Base-by-base conservation (phyloP, 495 filamentous ascomycete genomes). In the Hyaloscypha hepaticicola region DNA sequence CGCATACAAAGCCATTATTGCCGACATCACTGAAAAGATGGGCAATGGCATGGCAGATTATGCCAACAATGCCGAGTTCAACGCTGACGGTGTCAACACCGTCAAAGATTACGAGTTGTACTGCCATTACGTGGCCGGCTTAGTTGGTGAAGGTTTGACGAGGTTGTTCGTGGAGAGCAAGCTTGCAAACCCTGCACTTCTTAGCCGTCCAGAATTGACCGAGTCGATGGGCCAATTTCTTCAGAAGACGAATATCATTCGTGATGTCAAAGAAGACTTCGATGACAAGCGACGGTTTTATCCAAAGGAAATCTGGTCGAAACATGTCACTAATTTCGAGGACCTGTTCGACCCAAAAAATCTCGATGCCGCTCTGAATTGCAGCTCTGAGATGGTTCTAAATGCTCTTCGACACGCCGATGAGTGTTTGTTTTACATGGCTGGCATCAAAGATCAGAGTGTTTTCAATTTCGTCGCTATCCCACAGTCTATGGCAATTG, bases 401-500 rank as follows among this genome's bases (percentile, higher is more conserved):
- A 90, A 94, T 61, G 89, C 93, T 22, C 83, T 99, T 53, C 82
- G 85, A 73, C 92, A 96, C 68, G 92, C 87, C 29, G 91, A 96
- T 66, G 92, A 98, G 70, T 97, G 93, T 76, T 79, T 99, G 9
- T 98, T 93, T 80, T 99, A 99, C 80, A 90, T 99, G 78, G 96
- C 96, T 25, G 96, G 93, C 24, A 83, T 98, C 51, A 91, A 90
- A 63, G 95, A 99, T 75, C 95, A 98, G 78, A 95, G 90, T 74
- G 92, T 97, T n/a, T 99, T 99, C 88, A 98, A 99, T 81, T 99
- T 99, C 74, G 91, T 91, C 50, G 94, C 96, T 50, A 99, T 99
- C 69, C 95, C 95, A n/a, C 95, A 99, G 77, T 80, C 88, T 65
- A 99, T 99, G 95, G 95, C 96, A 28, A 97, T 99, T 76, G 94